phyloP scores from a whole-genome alignment of 2,329 filamentous ascomycete species.

The Emmonsiellopsis sp. region DNA sequence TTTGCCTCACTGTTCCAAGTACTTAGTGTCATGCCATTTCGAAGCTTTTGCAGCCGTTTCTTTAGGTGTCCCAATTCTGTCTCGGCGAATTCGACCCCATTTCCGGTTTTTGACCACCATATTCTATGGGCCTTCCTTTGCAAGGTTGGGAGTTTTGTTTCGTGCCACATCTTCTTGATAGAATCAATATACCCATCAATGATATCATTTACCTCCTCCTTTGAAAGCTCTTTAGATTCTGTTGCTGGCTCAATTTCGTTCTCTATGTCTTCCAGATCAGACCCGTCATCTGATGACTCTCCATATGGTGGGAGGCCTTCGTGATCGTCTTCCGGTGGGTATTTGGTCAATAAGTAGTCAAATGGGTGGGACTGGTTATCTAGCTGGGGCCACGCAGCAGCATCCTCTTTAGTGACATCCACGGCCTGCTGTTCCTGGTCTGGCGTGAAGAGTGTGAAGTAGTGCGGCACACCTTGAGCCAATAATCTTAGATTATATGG shows the following conservation, averaged over 20 bases:
- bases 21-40: constrained; percentile 42
- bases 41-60: constrained; percentile 47
- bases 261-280: constrained; percentile 55
- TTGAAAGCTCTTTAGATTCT: constrained; percentile 15
- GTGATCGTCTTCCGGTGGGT: constrained; percentile 32
- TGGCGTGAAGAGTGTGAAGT: constrained; percentile 23
- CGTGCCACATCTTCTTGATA: constrained; percentile 48
- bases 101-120: constrained; percentile 47
- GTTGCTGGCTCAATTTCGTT: constrained; percentile 36
- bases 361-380: constrained; percentile 14
- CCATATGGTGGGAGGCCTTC: constrained; percentile 43
- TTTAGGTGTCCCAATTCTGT: constrained; percentile 35
- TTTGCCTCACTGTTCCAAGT: constrained; percentile 45
- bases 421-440: constrained; percentile 13
- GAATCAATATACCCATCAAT: constrained; percentile 47
- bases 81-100: constrained; percentile 38
- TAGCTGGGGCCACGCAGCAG: constrained; percentile 21
- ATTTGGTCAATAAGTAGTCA: constrained; percentile 33
- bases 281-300: constrained; percentile 46
- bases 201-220: constrained; percentile 33
- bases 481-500: constrained; percentile 16
- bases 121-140: constrained; percentile 48
- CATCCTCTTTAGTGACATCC: constrained; percentile 18
- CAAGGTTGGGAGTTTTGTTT: constrained; percentile 47
- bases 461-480: constrained; percentile 7